phyloP scores from a whole-genome alignment of 352 stramenopile species.

The Vaucheria bursata region DNA sequence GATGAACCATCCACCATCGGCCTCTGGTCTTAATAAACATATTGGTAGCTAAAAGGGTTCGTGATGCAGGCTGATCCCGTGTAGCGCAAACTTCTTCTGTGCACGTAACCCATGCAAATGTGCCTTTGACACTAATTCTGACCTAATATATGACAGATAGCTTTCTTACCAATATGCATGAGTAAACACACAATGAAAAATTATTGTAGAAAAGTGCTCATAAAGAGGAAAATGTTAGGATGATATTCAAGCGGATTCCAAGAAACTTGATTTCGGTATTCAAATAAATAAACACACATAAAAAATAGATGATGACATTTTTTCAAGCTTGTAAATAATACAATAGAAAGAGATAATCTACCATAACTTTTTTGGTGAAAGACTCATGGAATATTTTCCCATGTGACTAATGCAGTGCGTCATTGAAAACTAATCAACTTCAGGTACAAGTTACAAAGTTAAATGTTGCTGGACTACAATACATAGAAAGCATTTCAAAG shows the following conservation, averaged over 20 bases:
- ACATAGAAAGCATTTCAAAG: background rate
- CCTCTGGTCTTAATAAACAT: background rate
- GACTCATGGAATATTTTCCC: no score
- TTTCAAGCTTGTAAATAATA: no score
- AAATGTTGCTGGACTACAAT: no score
- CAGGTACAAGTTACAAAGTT: no score
- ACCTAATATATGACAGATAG: slow-evolving; percentile 24
- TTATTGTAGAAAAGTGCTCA: no score
- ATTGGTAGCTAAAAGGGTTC: background rate
- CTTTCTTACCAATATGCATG: background rate
- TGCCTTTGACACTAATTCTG: slow-evolving; percentile 27
- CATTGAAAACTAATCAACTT: no score
- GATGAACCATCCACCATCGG: slow-evolving; percentile 36
- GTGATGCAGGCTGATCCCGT: background rate
- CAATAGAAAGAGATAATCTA: no score
- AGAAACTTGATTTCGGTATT: no score
- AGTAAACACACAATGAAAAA: background rate
- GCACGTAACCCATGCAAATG: slow-evolving; percentile 18
- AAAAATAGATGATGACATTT: no score
- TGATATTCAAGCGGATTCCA: background rate
- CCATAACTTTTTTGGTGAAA: no score
- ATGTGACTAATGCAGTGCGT: no score
- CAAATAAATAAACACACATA: no score
- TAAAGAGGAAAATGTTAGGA: background rate
- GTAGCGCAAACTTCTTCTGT: slow-evolving; percentile 18